Conservation (phyloP, 1,139 yeast species). For the Pichia sp. region DNA sequence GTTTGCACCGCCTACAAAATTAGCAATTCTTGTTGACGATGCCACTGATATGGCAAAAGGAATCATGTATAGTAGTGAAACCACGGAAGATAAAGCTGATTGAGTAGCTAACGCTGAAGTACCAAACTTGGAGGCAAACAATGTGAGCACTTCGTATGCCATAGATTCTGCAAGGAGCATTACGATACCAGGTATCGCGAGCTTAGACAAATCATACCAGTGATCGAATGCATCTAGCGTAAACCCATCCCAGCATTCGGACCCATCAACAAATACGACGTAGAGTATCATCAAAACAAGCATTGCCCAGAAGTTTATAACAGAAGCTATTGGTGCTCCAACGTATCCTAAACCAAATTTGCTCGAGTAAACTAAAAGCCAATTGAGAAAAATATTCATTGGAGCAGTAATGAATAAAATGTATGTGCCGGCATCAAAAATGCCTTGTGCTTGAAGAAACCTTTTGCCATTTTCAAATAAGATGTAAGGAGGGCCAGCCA, state of each 20-base stretch:
- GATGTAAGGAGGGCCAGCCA: slow-evolving; percentile 84
- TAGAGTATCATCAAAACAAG: slow-evolving; percentile 50
- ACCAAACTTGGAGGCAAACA: slow-evolving; percentile 76
- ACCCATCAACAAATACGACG: slow-evolving; percentile 57
- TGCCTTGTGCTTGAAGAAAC: slow-evolving; percentile 86
- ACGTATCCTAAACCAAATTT: slow-evolving; percentile 57
- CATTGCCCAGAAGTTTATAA: slow-evolving; percentile 70
- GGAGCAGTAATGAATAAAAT: slow-evolving; percentile 79
- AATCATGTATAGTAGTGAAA: slow-evolving; percentile 75
- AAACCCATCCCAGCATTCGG: slow-evolving; percentile 71
- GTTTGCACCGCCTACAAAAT: slow-evolving; percentile 78
- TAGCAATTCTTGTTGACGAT: slow-evolving; percentile 81
- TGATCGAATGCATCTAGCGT: slow-evolving; percentile 46
- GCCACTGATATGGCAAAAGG: slow-evolving; percentile 91
- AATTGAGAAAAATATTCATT: slow-evolving; percentile 64
- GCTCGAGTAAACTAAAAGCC: slow-evolving; percentile 73
- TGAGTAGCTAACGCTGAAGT: slow-evolving; percentile 84
- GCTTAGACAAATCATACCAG: slow-evolving; percentile 55
- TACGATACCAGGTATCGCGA: slow-evolving; percentile 69
- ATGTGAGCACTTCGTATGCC: slow-evolving; percentile 68
- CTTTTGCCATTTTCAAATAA: slow-evolving; percentile 79
- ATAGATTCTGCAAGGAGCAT: slow-evolving; percentile 74
- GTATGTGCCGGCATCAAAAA: slow-evolving; percentile 85
- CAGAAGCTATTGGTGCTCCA: slow-evolving; percentile 74
- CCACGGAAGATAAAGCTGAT: slow-evolving; percentile 78